Base-by-base conservation (phyloP, 176 grass and related monocot species). In the Phoenix roebelenii region DNA sequence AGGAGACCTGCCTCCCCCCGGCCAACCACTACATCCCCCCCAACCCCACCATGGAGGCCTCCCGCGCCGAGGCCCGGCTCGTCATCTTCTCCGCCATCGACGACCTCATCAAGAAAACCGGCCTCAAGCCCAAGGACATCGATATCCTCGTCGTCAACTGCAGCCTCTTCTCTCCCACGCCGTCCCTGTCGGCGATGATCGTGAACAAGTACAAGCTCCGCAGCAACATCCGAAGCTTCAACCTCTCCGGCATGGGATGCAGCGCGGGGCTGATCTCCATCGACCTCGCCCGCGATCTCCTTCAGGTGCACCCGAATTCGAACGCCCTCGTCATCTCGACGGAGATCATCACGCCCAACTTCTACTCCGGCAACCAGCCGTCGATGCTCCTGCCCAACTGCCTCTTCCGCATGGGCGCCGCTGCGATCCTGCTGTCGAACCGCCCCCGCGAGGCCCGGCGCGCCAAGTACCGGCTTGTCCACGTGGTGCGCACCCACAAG, bases 1-100 rank as follows among this genome's bases (percentile, higher is more conserved):
- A 95, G 79, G 82, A 95, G 79, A 95, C 89, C 51, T 95, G 82
- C 75, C 77, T 95, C 54, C 89, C 89, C 25, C 85, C 89, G 0
- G 89, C 89, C 18, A 95, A 95, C 72, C 89, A 95, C 79, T 95
- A 81, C 73, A 95, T 95, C 73, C 89, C 89, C 28, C 89, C 89
- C 9, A 83, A 75, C 65, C 79, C 89, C 0, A 81, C 79, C 55
- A 95, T 89, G 89, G 85, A 89, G 76, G 70, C 82, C 0, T 15
- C 85, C 0, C 82, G 89, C 0, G 85, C 89, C 14, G 89, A 95
- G 89, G 85, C 89, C 16, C 79, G 85, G 72, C 79, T 89, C 49
- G 85, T 95, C 54, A 95, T 95, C 60, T 95, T 95, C 82, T 85
- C 82, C 57, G 89, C 89, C 60, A 89, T 95, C 25, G 82, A 95